Percentiles rank a stretch among this genome's conserved stretches.
These are phyloP conservation scores for Mucor indicus DNA, from an alignment of 371 early-diverging fungal genomes.

Conservation along the genomic window DNA sequence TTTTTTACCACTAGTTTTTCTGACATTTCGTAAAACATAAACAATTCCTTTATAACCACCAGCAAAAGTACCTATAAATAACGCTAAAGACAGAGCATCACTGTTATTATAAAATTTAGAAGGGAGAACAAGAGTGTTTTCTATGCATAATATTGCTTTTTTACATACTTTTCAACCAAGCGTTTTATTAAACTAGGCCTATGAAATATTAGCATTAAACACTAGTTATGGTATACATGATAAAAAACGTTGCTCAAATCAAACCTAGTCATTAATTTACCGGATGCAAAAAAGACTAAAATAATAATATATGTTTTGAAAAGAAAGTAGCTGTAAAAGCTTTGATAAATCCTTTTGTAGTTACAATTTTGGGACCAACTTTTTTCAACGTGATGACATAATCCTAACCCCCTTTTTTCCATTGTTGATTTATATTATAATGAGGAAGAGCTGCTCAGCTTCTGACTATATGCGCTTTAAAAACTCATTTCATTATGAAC, in stretches of 20 bases:
- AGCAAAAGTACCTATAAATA: conserved; percentile 77
- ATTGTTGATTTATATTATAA: too few relatives aligned
- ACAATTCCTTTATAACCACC: conserved; percentile 77
- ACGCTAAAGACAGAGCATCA: conserved; percentile 78
- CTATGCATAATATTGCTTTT: too few relatives aligned
- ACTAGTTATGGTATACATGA: too few relatives aligned
- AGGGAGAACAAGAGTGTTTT: too few relatives aligned
- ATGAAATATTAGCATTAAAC: too few relatives aligned
- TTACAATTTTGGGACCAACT: conserved; percentile 74
- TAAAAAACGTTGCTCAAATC: too few relatives aligned
- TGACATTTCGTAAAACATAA: conserved; percentile 63
- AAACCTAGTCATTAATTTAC: conserved; percentile 66
- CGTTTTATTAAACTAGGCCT: conserved; percentile 57
- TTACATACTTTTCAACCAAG: conserved; percentile 50
- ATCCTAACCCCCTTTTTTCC: conserved; percentile 13
- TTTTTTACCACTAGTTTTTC: conserved; percentile 32
- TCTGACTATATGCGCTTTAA: too few relatives aligned
- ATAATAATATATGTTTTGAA: conserved; percentile 76
- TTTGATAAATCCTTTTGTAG: conserved; percentile 70
- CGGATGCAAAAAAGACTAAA: conserved; percentile 62
- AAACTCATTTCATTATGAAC: too few relatives aligned
- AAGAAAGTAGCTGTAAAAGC: conserved; percentile 70
- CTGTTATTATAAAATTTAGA: conserved; percentile 12
- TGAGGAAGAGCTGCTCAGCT: too few relatives aligned
- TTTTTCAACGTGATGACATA: conserved; percentile 75